Evolutionary conservation across 306 rosid species (phyloP), one percentile per base, ranked within the genome.

Genomic region (Abrus pulchellus): DNA sequence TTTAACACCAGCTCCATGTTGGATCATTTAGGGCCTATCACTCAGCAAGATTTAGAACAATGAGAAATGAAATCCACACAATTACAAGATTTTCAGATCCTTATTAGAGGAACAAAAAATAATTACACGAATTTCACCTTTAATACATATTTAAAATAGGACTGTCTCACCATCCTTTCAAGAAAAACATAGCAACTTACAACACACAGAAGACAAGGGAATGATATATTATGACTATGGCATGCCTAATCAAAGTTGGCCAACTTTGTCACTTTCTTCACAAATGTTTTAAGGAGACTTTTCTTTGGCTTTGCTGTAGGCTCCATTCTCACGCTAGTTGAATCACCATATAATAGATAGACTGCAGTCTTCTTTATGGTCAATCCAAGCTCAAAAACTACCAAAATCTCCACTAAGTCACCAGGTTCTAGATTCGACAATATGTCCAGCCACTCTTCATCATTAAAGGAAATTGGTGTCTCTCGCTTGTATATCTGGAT

Each of bases 371-470:
- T 52, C 57, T 52, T 52, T 6, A 52, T 5, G 2, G 7, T n/a
- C 28, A 52, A 52, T 52, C 57, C 57, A 52, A 13, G 7, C 29
- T 28, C 57, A 52, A 0, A 52, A n/a, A 28, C 57, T 52, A 52
- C 28, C 57, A 52, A 52, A 52, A 52, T 52, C 28, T 52, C 57
- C 29, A 52, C 7, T 5, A 13, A 52, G 29, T 52, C 57, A n/a
- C 57, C 57, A 52, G 57, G 28, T 52, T 28, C 57, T 52, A 52
- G 57, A 52, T 52, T 52, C 1, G 28, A 52, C n/a, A 52, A 0
- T 52, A 52, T 52, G 57, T 28, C 57, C 28, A 52, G n/a, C 57
- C 57, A 52, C 57, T 52, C 57, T 52, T 52, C 57, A 52, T 52
- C 12, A 47, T 8, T 47, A 47, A 47, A 47, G 52, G 52, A 47